Conservation (phyloP, 129 eudicot genomes). For the Saposhnikovia divaricata region DNA sequence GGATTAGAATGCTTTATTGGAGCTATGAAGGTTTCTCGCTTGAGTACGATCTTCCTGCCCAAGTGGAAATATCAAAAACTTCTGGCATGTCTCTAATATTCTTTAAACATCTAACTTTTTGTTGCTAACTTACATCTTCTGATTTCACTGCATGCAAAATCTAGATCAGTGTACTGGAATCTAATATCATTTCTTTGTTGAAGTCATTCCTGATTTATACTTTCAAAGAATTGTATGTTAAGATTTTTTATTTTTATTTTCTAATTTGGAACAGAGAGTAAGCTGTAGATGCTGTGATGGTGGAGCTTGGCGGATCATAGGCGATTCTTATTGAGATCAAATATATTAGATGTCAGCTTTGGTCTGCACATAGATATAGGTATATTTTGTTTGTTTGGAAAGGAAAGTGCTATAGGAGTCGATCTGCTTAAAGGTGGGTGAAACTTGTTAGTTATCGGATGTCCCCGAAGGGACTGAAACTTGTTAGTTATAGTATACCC, state of each 20-base stretch:
- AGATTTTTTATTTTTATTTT: neutral
- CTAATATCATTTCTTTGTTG: neutral
- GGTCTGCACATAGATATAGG: slow-evolving; percentile 8
- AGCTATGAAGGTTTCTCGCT: neutral
- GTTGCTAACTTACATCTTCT: neutral
- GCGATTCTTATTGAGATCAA: neutral
- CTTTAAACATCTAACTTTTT: neutral
- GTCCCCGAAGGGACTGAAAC: neutral
- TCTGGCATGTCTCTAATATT: neutral
- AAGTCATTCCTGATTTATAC: neutral
- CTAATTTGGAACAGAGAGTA: neutral
- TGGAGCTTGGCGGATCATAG: neutral
- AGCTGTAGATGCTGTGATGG: neutral
- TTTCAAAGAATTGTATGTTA: neutral
- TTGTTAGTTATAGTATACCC: neutral
- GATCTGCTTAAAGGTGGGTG: neutral
- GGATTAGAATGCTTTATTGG: neutral
- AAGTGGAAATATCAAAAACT: neutral
- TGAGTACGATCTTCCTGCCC: neutral
- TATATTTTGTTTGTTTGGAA: neutral
- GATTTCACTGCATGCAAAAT: neutral
- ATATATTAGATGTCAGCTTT: slow-evolving; percentile 2
- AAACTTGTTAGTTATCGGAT: neutral
- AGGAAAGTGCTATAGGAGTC: neutral
- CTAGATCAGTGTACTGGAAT: neutral